These are phyloP conservation scores for Hypoxylon perforatum DNA, from an alignment of 495 filamentous ascomycete genomes.

Conservation along the genomic window DNA sequence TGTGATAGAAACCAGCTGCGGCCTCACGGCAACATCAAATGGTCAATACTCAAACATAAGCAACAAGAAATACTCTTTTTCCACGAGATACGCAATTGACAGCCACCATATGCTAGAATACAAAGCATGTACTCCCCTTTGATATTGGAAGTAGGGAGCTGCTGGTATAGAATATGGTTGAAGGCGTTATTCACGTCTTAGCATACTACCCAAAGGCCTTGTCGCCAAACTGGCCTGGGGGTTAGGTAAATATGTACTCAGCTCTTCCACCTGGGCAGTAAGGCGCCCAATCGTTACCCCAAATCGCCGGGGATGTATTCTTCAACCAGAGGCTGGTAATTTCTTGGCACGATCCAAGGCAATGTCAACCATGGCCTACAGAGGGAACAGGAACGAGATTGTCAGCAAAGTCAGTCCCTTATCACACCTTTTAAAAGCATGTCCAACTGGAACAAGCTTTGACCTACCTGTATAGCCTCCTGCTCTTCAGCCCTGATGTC, in stretches of 20 bases:
- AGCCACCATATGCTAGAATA: background rate
- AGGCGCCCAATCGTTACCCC: too few relatives aligned
- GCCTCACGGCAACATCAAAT: conserved; percentile 27
- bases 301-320: background rate
- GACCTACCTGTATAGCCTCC: conserved; percentile 78
- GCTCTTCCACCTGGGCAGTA: background rate
- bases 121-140: background rate
- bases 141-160: background rate
- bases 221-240: background rate
- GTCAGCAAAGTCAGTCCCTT: conserved; percentile 8
- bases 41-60: conserved; percentile 4
- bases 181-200: background rate
- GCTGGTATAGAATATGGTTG: background rate
- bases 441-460: background rate
- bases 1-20: conserved; percentile 17
- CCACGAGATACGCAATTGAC: background rate
- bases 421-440: conserved; percentile 26
- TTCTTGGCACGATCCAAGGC: conserved; percentile 36
- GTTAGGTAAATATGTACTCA: background rate
- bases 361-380: conserved; percentile 38
- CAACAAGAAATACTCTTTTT: background rate
- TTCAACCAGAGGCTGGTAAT: conserved; percentile 11
- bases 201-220: background rate
- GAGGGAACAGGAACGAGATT: background rate
- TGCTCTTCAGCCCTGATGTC: conserved; percentile 74